A percentile compares a stretch with the other conserved stretches of the same genome.
phyloP scores from a whole-genome alignment of 2,329 filamentous ascomycete species.

The Microthyrium microscopicum region DNA sequence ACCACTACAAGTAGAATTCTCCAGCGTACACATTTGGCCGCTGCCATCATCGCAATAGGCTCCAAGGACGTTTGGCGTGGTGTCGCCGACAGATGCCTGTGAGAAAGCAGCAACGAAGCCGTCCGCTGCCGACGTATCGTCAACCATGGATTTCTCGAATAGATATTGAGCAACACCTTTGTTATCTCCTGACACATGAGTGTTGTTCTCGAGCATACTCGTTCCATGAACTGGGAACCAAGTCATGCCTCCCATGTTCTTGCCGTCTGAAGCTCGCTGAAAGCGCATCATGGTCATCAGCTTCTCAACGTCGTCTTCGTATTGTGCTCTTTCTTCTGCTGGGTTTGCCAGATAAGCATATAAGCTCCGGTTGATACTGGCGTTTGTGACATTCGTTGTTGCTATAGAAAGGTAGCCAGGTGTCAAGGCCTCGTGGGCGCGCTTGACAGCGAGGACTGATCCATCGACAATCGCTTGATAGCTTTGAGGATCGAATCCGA shows the following conservation, averaged over 20 bases:
- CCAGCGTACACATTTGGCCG: constrained; percentile 46
- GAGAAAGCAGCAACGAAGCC: constrained; percentile 83
- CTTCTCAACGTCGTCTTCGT: constrained; percentile 54
- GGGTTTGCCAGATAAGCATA: constrained; percentile 84
- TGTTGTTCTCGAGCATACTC: constrained; percentile 82
- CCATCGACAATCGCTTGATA: constrained; percentile 83
- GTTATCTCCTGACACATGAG: constrained; percentile 82
- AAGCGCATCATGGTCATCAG: constrained; percentile 67
- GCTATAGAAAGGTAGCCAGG: constrained; percentile 58
- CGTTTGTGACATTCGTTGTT: constrained; percentile 51
- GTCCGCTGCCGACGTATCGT: constrained; percentile 36
- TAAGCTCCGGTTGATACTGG: constrained; percentile 77
- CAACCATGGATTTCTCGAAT: constrained; percentile 57
- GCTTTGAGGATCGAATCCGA: constrained; percentile 73
- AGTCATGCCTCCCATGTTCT: constrained; percentile 64
- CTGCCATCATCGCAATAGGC: constrained; percentile 82
- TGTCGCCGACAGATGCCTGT: constrained; percentile 82
- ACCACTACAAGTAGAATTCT: constrained; percentile 73
- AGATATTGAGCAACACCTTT: constrained; percentile 83
- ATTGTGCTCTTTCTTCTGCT: constrained; percentile 52
- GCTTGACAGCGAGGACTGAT: constrained; percentile 61
- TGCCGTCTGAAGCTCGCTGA: constrained; percentile 53
- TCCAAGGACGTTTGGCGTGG: constrained; percentile 71
- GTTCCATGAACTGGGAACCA: constrained; percentile 93
- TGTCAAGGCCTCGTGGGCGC: constrained; percentile 57